Percentiles rank a stretch among this genome's conserved stretches.
phyloP scores from a whole-genome alignment of 371 early-diverging fungal genomes.

The Mortierella sp. region DNA sequence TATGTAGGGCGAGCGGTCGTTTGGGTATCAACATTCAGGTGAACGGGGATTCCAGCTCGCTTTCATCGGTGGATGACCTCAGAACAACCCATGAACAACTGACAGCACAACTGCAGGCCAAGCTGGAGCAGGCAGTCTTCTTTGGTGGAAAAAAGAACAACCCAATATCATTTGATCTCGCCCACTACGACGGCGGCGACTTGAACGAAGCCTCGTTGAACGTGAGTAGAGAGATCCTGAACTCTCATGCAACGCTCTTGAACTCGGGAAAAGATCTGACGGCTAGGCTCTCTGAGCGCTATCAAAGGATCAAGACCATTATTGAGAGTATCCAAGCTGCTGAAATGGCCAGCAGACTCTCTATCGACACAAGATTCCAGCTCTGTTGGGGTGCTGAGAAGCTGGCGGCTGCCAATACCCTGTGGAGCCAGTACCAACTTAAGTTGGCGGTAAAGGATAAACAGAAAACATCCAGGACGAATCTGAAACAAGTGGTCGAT shows the following conservation, averaged over 20 bases:
- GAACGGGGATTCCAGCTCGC: constrained; percentile 5
- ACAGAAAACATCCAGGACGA: constrained; percentile 11
- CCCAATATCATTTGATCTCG: constrained; percentile 47
- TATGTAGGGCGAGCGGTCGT: constrained; percentile 45
- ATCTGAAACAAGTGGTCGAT: constrained; percentile 29
- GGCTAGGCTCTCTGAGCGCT: constrained; percentile 28
- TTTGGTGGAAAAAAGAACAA: constrained; percentile 42
- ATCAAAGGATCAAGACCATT: constrained; percentile 33
- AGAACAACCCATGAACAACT: constrained; percentile 12
- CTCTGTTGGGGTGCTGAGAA: constrained; percentile 50
- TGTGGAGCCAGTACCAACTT: constrained; percentile 44
- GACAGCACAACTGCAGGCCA: constrained; percentile 40
- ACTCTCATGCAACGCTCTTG: constrained; percentile 32
- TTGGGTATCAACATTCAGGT: constrained; percentile 44
- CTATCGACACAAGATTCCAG: constrained; percentile 42
- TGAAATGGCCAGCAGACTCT: constrained; percentile 36
- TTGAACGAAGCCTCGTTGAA: constrained; percentile 44
- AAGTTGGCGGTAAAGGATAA: constrained; percentile 15
- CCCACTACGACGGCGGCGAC: constrained; percentile 43
- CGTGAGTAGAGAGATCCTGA: constrained; percentile 41
- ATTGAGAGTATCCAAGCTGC: constrained; percentile 39
- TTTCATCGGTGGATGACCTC: neutral
- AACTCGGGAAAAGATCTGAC: constrained; percentile 34
- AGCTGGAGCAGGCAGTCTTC: constrained; percentile 52
- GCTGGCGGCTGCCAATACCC: constrained; percentile 32